Base-by-base conservation (phyloP, 345 rosid species). In the Syzygium oleosum region DNA sequence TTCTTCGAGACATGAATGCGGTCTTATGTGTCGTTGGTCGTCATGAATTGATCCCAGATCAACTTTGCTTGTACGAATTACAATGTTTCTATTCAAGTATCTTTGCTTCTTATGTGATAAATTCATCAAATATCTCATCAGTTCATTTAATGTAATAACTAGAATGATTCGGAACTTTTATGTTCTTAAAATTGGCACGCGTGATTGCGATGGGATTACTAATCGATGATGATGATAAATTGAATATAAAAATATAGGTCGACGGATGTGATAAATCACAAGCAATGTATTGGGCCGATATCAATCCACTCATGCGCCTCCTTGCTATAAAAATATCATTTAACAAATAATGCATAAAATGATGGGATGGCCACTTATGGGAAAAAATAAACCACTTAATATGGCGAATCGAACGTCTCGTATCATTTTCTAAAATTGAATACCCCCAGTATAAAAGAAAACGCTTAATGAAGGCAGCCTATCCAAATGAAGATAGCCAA, bases 401-500 rank as follows among this genome's bases (percentile, higher is more conserved):
- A 0, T 0, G 23, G 46, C 23, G 5, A 68, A 68, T 68, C 7
- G 12, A 34, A 31, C 79, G 10, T 4, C 8, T 34, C 0, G 21
- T 2, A 31, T 6, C 10, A 16, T 4, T 65, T 65, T 16, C 21
- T 68, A 16, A 31, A 68, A 68, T 68, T 4, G 46, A 2, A 68
- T 34, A 4, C 12, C 2, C 1, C 79, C 2, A 56, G 7, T 34
- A 22, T 55, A 9, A 55, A 21, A 6, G 25, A 55, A 21, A 21
- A 19, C 56, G 2, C 56, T 54, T 54, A 54, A 54, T 19, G 58
- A 54, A 65, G 78, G 41, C 12, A 65, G 22, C 15, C 31, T 2
- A 31, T 16, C 6, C 6, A 2, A 5, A 11, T 0, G 12, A 7
- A 65, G 22, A 16, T 16, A 15, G 12, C 7, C 6, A 5, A 65